A percentile compares a stretch with the other conserved stretches of the same genome.
Evolutionary conservation across 768 basidiomycete genomes (phyloP).

Genomic region (Peribolospora baueri): DNA sequence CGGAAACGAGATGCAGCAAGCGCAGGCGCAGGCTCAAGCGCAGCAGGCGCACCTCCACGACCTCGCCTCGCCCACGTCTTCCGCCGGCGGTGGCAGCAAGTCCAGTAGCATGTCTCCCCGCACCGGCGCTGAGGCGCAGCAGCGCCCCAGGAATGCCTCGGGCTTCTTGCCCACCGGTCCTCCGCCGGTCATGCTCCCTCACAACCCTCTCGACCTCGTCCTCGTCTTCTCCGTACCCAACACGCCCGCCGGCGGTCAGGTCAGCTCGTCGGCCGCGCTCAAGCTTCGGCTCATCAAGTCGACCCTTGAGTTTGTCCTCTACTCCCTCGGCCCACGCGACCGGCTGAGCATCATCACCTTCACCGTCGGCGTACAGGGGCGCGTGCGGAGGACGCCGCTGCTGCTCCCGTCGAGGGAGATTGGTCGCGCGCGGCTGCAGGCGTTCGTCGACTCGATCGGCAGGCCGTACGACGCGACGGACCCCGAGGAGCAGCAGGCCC

Average conservation of each 20-base stretch:
- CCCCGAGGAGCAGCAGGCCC: slow-evolving; percentile 17
- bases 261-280: slow-evolving; percentile 38
- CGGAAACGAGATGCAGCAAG: not conserved
- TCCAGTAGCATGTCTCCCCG: too few relatives aligned
- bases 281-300: slow-evolving; percentile 73
- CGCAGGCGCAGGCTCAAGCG: not conserved
- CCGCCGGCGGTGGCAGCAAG: not conserved
- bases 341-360: slow-evolving; percentile 78
- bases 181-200: not conserved
- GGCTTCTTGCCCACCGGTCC: not conserved
- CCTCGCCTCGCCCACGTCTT: not conserved
- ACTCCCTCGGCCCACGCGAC: slow-evolving; percentile 49
- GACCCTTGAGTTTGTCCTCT: slow-evolving; percentile 63
- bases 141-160: too few relatives aligned
- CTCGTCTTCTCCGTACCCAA: slow-evolving; percentile 72
- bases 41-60: not conserved
- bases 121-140: too few relatives aligned
- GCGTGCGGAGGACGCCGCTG: slow-evolving; percentile 83
- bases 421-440: slow-evolving; percentile 43
- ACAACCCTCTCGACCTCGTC: slow-evolving; percentile 71
- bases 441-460: slow-evolving; percentile 50
- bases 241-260: slow-evolving; percentile 37
- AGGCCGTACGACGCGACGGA: slow-evolving; percentile 8
- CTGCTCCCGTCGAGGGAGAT: slow-evolving; percentile 42
- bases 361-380: slow-evolving; percentile 47